These are phyloP conservation scores for Luzula sylvatica DNA, from an alignment of 176 grass and related monocot species.

Conservation along the genomic window DNA sequence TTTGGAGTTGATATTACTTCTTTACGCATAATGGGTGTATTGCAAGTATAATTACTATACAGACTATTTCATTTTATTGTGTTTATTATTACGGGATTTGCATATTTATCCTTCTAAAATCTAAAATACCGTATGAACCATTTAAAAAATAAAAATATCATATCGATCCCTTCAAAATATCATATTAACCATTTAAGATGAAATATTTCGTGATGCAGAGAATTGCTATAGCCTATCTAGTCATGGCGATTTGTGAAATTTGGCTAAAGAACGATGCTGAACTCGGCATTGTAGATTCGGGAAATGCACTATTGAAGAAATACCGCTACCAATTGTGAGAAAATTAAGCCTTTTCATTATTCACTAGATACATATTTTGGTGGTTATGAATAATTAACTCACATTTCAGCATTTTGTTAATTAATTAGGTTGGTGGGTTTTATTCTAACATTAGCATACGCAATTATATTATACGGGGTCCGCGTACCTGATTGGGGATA, in stretches of 20 bases:
- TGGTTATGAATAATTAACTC: neutral
- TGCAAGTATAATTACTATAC: constrained; percentile 37
- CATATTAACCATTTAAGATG: neutral
- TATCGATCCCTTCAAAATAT: too few species aligned
- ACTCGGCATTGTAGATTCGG: constrained; percentile 9
- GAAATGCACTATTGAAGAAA: constrained; percentile 30
- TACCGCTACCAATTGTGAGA: constrained; percentile 66
- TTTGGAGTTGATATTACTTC: constrained; percentile 52
- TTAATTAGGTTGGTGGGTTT: constrained; percentile 46
- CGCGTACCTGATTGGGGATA: constrained; percentile 65
- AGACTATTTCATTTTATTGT: constrained; percentile 3
- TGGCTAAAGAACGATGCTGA: constrained; percentile 35
- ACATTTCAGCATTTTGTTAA: too few species aligned
- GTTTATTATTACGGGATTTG: too few species aligned
- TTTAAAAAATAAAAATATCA: too few species aligned
- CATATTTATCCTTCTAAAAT: too few species aligned
- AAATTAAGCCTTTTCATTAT: neutral
- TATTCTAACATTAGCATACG: constrained; percentile 38
- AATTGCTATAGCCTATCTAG: constrained; percentile 59
- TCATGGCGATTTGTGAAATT: constrained; percentile 61
- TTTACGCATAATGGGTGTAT: constrained; percentile 57
- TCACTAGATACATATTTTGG: neutral
- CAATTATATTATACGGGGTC: constrained; percentile 32
- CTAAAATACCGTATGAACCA: too few species aligned
- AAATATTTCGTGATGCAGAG: constrained; percentile 27